phyloP scores from a whole-genome alignment of 257 asterid genomes.

The Solanum commersonii region DNA sequence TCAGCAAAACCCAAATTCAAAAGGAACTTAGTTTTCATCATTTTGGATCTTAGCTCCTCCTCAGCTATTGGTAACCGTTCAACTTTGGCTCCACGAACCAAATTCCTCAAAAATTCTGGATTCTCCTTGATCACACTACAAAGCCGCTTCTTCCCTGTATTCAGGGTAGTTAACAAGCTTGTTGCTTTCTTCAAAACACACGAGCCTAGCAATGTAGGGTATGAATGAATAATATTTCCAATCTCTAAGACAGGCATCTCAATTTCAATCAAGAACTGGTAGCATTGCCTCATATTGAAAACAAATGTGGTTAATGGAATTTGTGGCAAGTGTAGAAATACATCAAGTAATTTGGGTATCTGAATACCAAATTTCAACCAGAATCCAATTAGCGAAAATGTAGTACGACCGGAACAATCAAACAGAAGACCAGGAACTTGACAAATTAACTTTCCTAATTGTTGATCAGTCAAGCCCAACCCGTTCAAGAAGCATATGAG shows the following conservation, averaged over 20 bases:
- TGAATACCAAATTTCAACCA: slow-evolving; percentile 39
- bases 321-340: slow-evolving; percentile 39
- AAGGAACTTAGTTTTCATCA: slow-evolving; percentile 47
- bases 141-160: slow-evolving; percentile 33
- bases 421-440: slow-evolving; percentile 41
- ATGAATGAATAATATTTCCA: slow-evolving; percentile 21
- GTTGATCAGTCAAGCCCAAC: slow-evolving; percentile 33
- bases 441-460: slow-evolving; percentile 19
- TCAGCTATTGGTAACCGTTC: slow-evolving; percentile 9
- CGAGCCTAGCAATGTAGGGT: slow-evolving; percentile 42
- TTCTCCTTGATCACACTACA: slow-evolving; percentile 43
- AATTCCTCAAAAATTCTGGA: slow-evolving; percentile 38
- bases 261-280: slow-evolving; percentile 38
- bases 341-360: slow-evolving; percentile 11
- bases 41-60: slow-evolving; percentile 15
- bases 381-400: slow-evolving; percentile 35
- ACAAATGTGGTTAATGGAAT: slow-evolving; percentile 25
- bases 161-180: slow-evolving; percentile 18
- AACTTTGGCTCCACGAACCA: slow-evolving; percentile 38
- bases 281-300: slow-evolving; percentile 30
- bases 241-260: slow-evolving; percentile 44
- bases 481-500: slow-evolving; percentile 26
- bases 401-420: slow-evolving; percentile 36
- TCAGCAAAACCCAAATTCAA: slow-evolving; percentile 46
- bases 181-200: slow-evolving; percentile 36